phyloP scores from a whole-genome alignment of 2,329 filamentous ascomycete species.

The Diaporthe eres region DNA sequence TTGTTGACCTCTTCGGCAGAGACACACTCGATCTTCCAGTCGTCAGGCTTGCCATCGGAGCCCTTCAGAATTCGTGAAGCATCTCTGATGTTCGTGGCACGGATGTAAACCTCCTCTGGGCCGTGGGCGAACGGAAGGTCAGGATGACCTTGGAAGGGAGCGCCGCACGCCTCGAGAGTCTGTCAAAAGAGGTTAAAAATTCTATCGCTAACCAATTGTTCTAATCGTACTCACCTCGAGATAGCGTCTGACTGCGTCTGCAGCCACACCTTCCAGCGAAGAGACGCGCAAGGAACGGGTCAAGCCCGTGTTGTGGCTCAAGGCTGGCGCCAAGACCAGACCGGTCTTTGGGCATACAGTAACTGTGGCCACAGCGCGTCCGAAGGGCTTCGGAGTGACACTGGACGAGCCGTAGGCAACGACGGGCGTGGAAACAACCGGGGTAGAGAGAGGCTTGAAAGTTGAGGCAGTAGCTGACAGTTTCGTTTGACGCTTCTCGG shows the following conservation, averaged over 20 bases:
- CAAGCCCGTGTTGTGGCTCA: slow-evolving; percentile 63
- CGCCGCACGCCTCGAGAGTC: slow-evolving; percentile 56
- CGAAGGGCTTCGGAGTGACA: slow-evolving; percentile 35
- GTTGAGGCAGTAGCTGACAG: slow-evolving; percentile 75
- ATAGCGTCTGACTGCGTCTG: slow-evolving; percentile 58
- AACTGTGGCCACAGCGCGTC: slow-evolving; percentile 32
- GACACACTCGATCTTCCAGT: slow-evolving; percentile 64
- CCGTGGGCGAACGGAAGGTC: slow-evolving; percentile 53
- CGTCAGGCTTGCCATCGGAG: slow-evolving; percentile 52
- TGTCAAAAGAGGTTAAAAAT: slow-evolving; percentile 47
- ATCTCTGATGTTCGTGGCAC: slow-evolving; percentile 73
- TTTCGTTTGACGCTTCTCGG: slow-evolving; percentile 57
- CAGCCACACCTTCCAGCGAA: slow-evolving; percentile 49
- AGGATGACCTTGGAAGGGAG: slow-evolving; percentile 52
- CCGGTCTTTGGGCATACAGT: slow-evolving; percentile 44
- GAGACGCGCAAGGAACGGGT: slow-evolving; percentile 62
- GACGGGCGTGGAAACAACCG: slow-evolving; percentile 39
- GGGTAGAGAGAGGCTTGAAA: slow-evolving; percentile 67
- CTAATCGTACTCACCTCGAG: slow-evolving; percentile 56
- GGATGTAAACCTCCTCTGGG: slow-evolving; percentile 64
- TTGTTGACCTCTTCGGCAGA: slow-evolving; percentile 60
- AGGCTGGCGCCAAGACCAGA: slow-evolving; percentile 50
- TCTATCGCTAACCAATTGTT: no score
- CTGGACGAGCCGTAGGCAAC: slow-evolving; percentile 44
- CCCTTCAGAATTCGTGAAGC: slow-evolving; percentile 65